phyloP scores from a whole-genome alignment of 352 stramenopile genomes.

The Pythium folliculosum region DNA sequence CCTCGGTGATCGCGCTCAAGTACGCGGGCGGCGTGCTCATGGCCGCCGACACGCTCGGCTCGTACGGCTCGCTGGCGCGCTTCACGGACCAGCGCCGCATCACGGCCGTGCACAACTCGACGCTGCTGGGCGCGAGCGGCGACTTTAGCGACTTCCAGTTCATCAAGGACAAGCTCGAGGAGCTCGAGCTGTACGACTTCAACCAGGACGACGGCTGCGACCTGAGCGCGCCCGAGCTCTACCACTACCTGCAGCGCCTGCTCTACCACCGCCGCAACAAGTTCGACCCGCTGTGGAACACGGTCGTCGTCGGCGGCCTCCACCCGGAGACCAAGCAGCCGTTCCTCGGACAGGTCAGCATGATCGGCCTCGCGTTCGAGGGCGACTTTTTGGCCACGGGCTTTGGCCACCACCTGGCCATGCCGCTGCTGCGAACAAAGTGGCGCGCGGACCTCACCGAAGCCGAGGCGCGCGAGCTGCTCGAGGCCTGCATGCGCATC shows the following conservation, averaged over 20 bases:
- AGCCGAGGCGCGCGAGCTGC: conserved; percentile 90
- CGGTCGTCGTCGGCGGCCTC: conserved; percentile 94
- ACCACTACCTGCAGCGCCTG: conserved; percentile 97
- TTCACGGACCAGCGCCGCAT: conserved; percentile 95
- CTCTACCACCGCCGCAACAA: conserved; percentile 99
- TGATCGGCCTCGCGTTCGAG: conserved; percentile 97
- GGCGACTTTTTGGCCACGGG: conserved; percentile 97
- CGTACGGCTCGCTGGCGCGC: conserved; percentile 97
- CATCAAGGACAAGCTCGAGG: conserved; percentile 94
- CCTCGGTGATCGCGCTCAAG: conserved; percentile 96
- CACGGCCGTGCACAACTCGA: conserved; percentile 87
- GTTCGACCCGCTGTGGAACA: conserved; percentile 99
- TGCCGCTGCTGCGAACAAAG: conserved; percentile 96
- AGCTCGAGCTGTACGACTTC: conserved; percentile 94
- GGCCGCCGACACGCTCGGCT: conserved; percentile 97
- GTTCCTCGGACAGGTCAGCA: conserved; percentile 96
- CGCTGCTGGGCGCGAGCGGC: conserved; percentile 94
- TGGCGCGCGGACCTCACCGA: conserved; percentile 94
- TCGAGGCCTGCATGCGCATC: conserved; percentile 98
- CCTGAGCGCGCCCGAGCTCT: conserved; percentile 93
- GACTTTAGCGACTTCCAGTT: conserved; percentile 99
- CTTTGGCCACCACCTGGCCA: conserved; percentile 96
- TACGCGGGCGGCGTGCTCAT: conserved; percentile 97
- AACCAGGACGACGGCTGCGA: conserved; percentile 96
- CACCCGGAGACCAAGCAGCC: conserved; percentile 89